Evolutionary conservation across 1,284 basidiomycete genomes (phyloP).

Genomic region (Phylloporus gajari): DNA sequence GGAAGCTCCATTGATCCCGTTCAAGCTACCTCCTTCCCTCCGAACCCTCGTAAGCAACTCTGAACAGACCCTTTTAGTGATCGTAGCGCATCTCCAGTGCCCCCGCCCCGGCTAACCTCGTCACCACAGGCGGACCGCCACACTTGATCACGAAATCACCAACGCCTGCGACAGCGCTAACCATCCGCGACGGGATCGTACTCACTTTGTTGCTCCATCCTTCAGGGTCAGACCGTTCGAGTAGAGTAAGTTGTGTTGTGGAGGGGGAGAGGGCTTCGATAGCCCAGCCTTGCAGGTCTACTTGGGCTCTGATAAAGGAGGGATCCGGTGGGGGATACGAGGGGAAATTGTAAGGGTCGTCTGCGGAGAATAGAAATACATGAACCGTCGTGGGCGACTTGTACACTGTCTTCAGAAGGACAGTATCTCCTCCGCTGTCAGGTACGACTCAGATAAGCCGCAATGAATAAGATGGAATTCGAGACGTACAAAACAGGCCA

Average conservation of each 20-base stretch:
- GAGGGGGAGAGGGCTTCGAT: constrained; percentile 96
- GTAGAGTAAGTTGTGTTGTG: constrained; percentile 91
- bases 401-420: constrained; percentile 95
- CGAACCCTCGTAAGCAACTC: constrained; percentile 86
- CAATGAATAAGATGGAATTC: constrained; percentile 13
- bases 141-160: constrained; percentile 96
- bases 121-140: constrained; percentile 92
- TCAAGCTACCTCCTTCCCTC: constrained; percentile 55
- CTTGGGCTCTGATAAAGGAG: constrained; percentile 90
- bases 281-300: constrained; percentile 96
- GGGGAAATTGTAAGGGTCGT: constrained; percentile 88
- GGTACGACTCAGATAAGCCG: constrained; percentile 13
- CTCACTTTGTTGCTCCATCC: constrained; percentile 94
- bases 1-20: constrained; percentile 34
- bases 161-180: constrained; percentile 84
- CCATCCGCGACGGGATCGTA: constrained; percentile 92
- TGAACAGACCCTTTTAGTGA: constrained; percentile 85
- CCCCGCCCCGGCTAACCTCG: constrained; percentile 85
- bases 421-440: constrained; percentile 85
- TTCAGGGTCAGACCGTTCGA: constrained; percentile 97
- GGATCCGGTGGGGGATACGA: constrained; percentile 77
- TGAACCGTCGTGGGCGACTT: constrained; percentile 96
- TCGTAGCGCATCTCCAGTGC: constrained; percentile 84
- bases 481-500: constrained; percentile 88
- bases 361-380: constrained; percentile 94